These are phyloP conservation scores for Penicillium salamii DNA, from an alignment of 495 filamentous ascomycete genomes.

Conservation along the genomic window DNA sequence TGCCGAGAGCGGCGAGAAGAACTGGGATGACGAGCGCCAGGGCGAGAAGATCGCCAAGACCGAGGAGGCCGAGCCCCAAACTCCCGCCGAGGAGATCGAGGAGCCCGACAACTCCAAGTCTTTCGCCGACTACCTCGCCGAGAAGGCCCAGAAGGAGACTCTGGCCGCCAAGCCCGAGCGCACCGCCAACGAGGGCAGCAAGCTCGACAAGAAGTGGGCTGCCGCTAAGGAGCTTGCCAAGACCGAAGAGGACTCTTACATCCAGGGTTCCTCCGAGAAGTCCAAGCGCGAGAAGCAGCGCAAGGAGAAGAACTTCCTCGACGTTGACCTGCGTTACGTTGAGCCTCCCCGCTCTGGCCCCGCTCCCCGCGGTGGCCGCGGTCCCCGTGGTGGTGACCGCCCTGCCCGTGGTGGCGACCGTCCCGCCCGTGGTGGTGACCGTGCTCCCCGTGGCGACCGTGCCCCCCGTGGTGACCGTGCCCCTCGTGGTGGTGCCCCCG, in stretches of 20 bases:
- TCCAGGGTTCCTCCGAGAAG: conserved; percentile 74
- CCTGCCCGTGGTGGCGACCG: conserved; percentile 38
- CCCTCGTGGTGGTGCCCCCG: conserved; percentile 31
- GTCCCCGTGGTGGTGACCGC: conserved; percentile 50
- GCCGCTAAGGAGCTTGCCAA: conserved; percentile 73
- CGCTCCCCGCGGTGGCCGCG: conserved; percentile 45
- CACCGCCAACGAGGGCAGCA: conserved; percentile 85
- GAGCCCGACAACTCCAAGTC: conserved; percentile 85
- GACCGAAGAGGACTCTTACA: conserved; percentile 70
- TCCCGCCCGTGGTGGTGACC: conserved; percentile 22
- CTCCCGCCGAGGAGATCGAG: conserved; percentile 52
- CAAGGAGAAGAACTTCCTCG: conserved; percentile 86
- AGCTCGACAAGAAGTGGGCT: conserved; percentile 88
- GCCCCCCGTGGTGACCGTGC: conserved; percentile 38
- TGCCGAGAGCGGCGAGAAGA: conserved; percentile 69
- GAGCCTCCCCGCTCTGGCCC: conserved; percentile 54
- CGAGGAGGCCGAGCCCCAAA: conserved; percentile 65
- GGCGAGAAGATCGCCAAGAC: conserved; percentile 81
- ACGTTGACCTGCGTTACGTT: conserved; percentile 78
- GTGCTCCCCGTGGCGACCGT: conserved; percentile 24
- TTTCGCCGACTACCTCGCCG: conserved; percentile 81
- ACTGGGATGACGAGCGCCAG: conserved; percentile 84
- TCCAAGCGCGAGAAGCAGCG: conserved; percentile 81
- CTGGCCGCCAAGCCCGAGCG: conserved; percentile 72
- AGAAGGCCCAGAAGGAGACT: conserved; percentile 76